Conservation (phyloP, 192 early-diverging fungal genomes). For the Entophlyctis helioformis region DNA sequence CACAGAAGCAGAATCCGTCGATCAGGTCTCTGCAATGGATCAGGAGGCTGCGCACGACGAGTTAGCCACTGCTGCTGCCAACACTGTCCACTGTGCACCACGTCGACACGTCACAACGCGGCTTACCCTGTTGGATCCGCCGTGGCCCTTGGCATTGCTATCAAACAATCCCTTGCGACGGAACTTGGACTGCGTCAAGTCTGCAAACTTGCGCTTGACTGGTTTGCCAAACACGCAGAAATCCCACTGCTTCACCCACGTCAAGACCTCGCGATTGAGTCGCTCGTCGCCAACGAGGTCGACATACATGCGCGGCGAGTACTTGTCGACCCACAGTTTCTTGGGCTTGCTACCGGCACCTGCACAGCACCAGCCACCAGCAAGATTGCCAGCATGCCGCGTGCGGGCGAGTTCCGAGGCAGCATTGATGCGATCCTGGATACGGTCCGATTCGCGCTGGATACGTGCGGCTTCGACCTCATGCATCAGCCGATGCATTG, state of each 20-base stretch:
- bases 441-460: conserved; percentile 2
- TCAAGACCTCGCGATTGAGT: conserved; percentile 74
- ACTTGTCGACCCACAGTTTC: conserved; percentile 83
- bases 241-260: conserved; percentile 97
- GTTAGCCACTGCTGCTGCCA: too few relatives aligned
- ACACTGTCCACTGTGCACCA: too few relatives aligned
- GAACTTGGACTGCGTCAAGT: too few relatives aligned
- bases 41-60: too few relatives aligned
- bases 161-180: too few relatives aligned
- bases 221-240: conserved; percentile 65
- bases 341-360: neutral
- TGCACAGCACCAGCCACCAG: conserved; percentile 1
- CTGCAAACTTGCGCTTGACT: too few relatives aligned
- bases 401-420: neutral
- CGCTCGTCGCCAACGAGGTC: conserved; percentile 86
- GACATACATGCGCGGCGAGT: conserved; percentile 63
- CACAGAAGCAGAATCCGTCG: conserved; percentile 55
- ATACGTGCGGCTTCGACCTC: conserved; percentile 14
- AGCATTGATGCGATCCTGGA: neutral
- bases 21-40: too few relatives aligned
- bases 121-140: too few relatives aligned
- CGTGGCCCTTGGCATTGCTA: too few relatives aligned
- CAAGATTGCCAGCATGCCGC: neutral
- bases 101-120: too few relatives aligned
- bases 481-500: conserved; percentile 16